Base-by-base conservation (phyloP, 345 rosid genomes). In the Arabidopsis arenosa region DNA sequence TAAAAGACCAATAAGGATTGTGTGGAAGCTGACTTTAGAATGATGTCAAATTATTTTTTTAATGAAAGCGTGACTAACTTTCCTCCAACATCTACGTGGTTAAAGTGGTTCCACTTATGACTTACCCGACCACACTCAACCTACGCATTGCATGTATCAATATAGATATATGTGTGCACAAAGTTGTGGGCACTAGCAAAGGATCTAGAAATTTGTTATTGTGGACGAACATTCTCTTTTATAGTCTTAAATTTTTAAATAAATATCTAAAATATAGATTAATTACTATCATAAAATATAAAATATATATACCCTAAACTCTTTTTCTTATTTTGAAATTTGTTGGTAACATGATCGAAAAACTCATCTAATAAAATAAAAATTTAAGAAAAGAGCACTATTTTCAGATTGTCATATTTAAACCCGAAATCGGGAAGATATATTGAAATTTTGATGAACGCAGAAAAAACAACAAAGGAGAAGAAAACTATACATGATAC, bases 61-160 rank as follows among this genome's bases (percentile, higher is more conserved):
- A 63, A 63, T 63, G 54, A 63, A 63, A 53, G 75, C 75, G 75
- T 71, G 75, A 71, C 49, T 35, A 60, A 48, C 68, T 48, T 71
- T 71, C 58, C 9, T 60, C 68, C 26, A 71, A 48, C 57, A 44
- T 74, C 55, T 74, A 66, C 58, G 49, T 66, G 49, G 58, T 55
- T 66, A 74, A 65, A 74, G 78, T 74, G 72, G 23, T 66, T 74
- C 78, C 78, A 74, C 78, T 74, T 65, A 73, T 66, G 41, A 75
- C 54, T 56, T 60, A 40, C 79, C 68, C 74, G 10, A 75, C 62
- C 68, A 68, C 74, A 52, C 79, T 57, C 18, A 63, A 56, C 59
- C 44, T 33, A 58, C 18, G 54, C 74, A 59, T 58, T 75, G 53
- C 35, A 75, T 74, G 37, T 55, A 21, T 55, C 72, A 40, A 73